Percentiles rank a stretch among this genome's conserved stretches.
Evolutionary conservation across 73 alveolate species (phyloP).

Genomic region (Symbiodinium pilosum): DNA sequence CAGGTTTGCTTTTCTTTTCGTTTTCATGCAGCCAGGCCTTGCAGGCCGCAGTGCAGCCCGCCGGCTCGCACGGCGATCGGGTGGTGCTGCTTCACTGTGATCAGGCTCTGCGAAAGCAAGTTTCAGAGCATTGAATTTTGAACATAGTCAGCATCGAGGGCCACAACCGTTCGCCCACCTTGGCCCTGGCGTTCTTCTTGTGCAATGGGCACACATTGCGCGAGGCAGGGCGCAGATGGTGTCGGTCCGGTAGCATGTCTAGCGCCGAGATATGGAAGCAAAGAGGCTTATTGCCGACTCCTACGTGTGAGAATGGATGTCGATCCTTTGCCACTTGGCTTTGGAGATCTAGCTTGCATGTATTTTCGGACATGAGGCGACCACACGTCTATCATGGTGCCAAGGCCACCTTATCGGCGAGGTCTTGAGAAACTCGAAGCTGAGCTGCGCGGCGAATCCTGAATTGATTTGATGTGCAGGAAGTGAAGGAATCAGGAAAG

Average conservation of each 20-base stretch:
- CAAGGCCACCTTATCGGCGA: slow-evolving; percentile 68
- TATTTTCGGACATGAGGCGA: too few species aligned
- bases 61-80: slow-evolving; percentile 14
- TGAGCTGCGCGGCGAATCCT: slow-evolving; percentile 40
- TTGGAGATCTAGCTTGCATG: too few species aligned
- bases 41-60: slow-evolving; percentile 90
- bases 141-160: not conserved
- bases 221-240: not conserved
- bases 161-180: slow-evolving; percentile 87
- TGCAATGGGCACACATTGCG: slow-evolving; percentile 68
- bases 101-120: slow-evolving; percentile 29
- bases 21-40: slow-evolving; percentile 13
- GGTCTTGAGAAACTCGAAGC: slow-evolving; percentile 45
- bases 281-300: slow-evolving; percentile 77
- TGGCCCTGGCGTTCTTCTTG: slow-evolving; percentile 58
- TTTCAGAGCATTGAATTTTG: too few species aligned
- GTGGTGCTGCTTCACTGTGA: slow-evolving; percentile 88
- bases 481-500: not conserved
- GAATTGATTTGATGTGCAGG: not conserved
- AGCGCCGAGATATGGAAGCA: not conserved
- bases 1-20: not conserved
- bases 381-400: not conserved
- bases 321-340: slow-evolving; percentile 64
- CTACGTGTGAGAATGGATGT: slow-evolving; percentile 42
- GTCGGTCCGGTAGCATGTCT: not conserved